Conservation (phyloP, 805 yeast genomes). For the Phaffomyces opuntiae region DNA sequence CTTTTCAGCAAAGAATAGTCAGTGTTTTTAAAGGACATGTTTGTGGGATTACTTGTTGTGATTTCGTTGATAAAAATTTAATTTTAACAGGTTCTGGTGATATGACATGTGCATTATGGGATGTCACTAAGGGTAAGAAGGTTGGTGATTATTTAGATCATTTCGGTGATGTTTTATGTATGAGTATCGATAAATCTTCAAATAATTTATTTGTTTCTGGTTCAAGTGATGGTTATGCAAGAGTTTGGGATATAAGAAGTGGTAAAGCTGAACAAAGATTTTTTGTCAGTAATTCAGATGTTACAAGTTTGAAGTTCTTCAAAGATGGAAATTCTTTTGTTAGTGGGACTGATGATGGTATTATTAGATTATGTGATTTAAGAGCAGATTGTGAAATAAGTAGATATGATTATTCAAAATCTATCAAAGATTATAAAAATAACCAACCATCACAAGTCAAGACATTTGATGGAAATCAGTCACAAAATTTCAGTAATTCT, state of each 20-base stretch:
- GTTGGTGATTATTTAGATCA: constrained; percentile 55
- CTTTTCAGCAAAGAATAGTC: constrained; percentile 35
- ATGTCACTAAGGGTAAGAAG: constrained; percentile 51
- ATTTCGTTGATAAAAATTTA: constrained; percentile 50
- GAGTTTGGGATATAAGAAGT: constrained; percentile 60
- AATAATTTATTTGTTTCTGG: constrained; percentile 46
- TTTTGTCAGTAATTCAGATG: constrained; percentile 55
- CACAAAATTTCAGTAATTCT: too few relatives aligned
- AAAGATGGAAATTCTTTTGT: constrained; percentile 67
- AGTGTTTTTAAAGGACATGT: constrained; percentile 70
- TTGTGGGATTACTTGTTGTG: constrained; percentile 73
- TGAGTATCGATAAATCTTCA: constrained; percentile 27
- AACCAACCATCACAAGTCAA: background rate
- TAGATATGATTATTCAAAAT: constrained; percentile 31
- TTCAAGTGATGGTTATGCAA: constrained; percentile 61
- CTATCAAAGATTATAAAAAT: constrained; percentile 6
- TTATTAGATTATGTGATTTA: constrained; percentile 62
- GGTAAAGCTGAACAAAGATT: constrained; percentile 39
- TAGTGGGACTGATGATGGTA: constrained; percentile 76
- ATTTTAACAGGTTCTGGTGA: constrained; percentile 77
- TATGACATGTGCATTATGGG: constrained; percentile 76
- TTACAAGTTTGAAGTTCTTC: constrained; percentile 53
- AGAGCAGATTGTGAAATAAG: constrained; percentile 69
- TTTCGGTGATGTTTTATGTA: constrained; percentile 60
- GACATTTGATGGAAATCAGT: too few relatives aligned